A percentile compares a stretch with the other conserved stretches of the same genome.
Evolutionary conservation across 345 rosid species (phyloP).

Genomic region (Gossypium thurberi): DNA sequence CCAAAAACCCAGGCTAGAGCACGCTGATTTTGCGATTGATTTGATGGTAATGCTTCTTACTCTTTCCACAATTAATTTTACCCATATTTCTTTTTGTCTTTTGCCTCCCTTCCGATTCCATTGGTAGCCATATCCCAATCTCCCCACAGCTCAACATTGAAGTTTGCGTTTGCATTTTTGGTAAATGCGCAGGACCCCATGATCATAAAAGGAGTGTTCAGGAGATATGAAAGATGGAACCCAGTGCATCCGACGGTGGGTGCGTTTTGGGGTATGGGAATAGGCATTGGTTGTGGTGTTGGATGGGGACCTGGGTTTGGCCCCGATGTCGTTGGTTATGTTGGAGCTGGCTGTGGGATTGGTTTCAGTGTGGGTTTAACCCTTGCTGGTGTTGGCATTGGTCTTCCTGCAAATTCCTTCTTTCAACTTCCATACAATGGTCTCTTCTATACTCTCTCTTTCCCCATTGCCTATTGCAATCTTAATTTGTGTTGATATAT

Average conservation of each 20-base stretch:
- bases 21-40: too few relatives aligned
- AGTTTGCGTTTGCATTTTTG: background rate
- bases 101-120: background rate
- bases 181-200: slow-evolving; percentile 35
- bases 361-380: slow-evolving; percentile 91
- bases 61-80: too few relatives aligned
- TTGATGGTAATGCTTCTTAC: background rate
- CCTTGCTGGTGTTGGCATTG: slow-evolving; percentile 75
- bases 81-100: too few relatives aligned
- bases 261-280: slow-evolving; percentile 95
- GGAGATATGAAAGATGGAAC: slow-evolving; percentile 83
- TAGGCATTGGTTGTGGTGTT: slow-evolving; percentile 85
- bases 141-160: background rate
- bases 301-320: slow-evolving; percentile 99
- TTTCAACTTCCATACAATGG: slow-evolving; percentile 53
- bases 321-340: slow-evolving; percentile 81
- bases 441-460: slow-evolving; percentile 5
- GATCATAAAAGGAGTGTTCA: slow-evolving; percentile 73
- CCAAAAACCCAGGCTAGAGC: too few relatives aligned
- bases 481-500: background rate
- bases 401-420: slow-evolving; percentile 72
- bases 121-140: background rate
- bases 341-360: slow-evolving; percentile 88
- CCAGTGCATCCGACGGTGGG: slow-evolving; percentile 89
- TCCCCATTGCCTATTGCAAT: background rate